Percentiles rank a stretch among this genome's conserved stretches.
Evolutionary conservation across 1,284 basidiomycete species (phyloP).

Genomic region (Thelephora terrestris): DNA sequence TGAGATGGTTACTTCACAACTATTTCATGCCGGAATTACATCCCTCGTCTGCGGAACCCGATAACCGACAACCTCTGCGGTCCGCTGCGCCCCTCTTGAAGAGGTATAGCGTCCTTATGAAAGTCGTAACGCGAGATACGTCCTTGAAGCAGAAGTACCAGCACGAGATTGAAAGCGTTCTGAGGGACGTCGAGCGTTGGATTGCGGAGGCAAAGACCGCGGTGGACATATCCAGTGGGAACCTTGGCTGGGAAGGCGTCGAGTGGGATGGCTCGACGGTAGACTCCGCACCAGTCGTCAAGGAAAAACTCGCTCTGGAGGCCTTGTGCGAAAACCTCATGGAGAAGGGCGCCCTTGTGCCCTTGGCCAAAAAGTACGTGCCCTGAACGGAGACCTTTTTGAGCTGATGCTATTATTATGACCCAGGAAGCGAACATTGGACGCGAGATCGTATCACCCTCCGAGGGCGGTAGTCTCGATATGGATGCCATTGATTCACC

Average conservation of each 20-base stretch:
- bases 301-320: slow-evolving; percentile 59
- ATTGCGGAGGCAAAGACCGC: slow-evolving; percentile 52
- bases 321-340: slow-evolving; percentile 53
- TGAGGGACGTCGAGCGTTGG: slow-evolving; percentile 62
- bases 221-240: slow-evolving; percentile 11
- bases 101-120: slow-evolving; percentile 59
- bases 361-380: slow-evolving; percentile 67
- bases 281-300: slow-evolving; percentile 9
- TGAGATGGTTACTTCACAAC: slow-evolving; percentile 72
- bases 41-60: slow-evolving; percentile 30
- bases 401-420: slow-evolving; percentile 6
- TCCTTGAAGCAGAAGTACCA: slow-evolving; percentile 46
- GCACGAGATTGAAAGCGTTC: slow-evolving; percentile 34
- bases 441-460: slow-evolving; percentile 36
- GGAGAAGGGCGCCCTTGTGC: slow-evolving; percentile 61
- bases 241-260: slow-evolving; percentile 27
- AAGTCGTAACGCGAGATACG: slow-evolving; percentile 48
- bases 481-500: slow-evolving; percentile 64
- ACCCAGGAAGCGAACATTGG: slow-evolving; percentile 49
- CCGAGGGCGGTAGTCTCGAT: slow-evolving; percentile 44
- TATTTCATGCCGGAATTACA: slow-evolving; percentile 73
- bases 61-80: slow-evolving; percentile 26
- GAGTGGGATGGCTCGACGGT: slow-evolving; percentile 25
- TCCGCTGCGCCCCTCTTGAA: slow-evolving; percentile 51
- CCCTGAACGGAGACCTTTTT: slow-evolving; percentile 2